Percentiles rank a stretch among this genome's conserved stretches.
These are phyloP conservation scores for Pythium insidiosum DNA, from an alignment of 352 stramenopile species.

Conservation along the genomic window DNA sequence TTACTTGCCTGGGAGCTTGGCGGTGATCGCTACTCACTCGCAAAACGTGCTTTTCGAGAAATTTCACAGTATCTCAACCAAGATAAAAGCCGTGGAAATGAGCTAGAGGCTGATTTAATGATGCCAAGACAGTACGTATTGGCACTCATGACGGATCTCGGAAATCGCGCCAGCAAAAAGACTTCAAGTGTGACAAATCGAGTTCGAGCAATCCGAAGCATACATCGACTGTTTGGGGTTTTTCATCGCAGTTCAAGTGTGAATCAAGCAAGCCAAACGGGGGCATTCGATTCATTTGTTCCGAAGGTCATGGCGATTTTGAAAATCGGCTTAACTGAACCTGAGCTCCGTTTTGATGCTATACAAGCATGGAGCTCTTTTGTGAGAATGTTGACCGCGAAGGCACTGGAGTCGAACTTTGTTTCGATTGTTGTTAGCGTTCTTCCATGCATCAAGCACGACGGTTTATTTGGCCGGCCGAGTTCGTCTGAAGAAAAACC, in stretches of 20 bases:
- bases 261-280: constrained; percentile 21
- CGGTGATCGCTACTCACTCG: constrained; percentile 17
- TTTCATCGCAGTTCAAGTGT: constrained; percentile 28
- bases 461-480: too few relatives aligned
- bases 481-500: constrained; percentile 2
- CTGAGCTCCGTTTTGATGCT: constrained; percentile 40
- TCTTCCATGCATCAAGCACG: constrained; percentile 43
- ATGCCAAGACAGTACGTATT: constrained; percentile 79
- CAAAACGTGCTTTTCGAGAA: constrained; percentile 25
- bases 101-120: constrained; percentile 18
- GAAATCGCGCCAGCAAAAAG: constrained; percentile 48
- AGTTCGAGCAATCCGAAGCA: constrained; percentile 64
- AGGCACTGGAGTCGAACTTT: constrained; percentile 77
- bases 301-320: constrained; percentile 88
- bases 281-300: constrained; percentile 72
- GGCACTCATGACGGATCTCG: constrained; percentile 76
- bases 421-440: constrained; percentile 84
- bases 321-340: constrained; percentile 64
- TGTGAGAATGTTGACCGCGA: constrained; percentile 67
- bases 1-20: constrained; percentile 26
- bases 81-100: constrained; percentile 9
- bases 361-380: constrained; percentile 76
- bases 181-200: constrained; percentile 23
- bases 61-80: constrained; percentile 24
- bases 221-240: constrained; percentile 59